Evolutionary conservation across 2,329 filamentous ascomycete species (phyloP).

Genomic region (Blumeria graminis): DNA sequence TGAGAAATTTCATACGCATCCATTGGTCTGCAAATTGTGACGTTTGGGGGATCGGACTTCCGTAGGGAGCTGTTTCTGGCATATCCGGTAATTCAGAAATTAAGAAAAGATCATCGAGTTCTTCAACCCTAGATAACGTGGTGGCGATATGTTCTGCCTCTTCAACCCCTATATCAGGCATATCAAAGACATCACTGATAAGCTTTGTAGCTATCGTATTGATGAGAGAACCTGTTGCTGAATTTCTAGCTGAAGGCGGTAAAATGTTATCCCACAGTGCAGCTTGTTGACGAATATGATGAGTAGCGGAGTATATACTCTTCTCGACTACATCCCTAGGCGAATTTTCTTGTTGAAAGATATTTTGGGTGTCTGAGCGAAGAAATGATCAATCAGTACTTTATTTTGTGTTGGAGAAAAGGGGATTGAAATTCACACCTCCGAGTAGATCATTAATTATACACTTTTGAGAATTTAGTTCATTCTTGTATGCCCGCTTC

Average conservation of each 20-base stretch:
- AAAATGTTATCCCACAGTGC: slow-evolving; percentile 32
- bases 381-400: not conserved
- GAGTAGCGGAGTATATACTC: slow-evolving; percentile 27
- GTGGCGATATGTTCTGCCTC: slow-evolving; percentile 34
- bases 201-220: slow-evolving; percentile 35
- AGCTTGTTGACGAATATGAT: slow-evolving; percentile 28
- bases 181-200: slow-evolving; percentile 36
- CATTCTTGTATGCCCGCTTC: slow-evolving; percentile 33
- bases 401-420: too few relatives aligned
- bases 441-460: slow-evolving; percentile 36
- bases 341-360: slow-evolving; percentile 27
- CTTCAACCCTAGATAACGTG: slow-evolving; percentile 1
- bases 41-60: slow-evolving; percentile 22
- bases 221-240: slow-evolving; percentile 34
- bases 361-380: slow-evolving; percentile 25
- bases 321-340: slow-evolving; percentile 21
- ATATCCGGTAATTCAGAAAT: slow-evolving; percentile 11
- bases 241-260: slow-evolving; percentile 34
- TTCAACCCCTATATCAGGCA: slow-evolving; percentile 35
- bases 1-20: slow-evolving; percentile 39
- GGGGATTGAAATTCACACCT: slow-evolving; percentile 14
- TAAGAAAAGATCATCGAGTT: slow-evolving; percentile 25
- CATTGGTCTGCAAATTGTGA: slow-evolving; percentile 36
- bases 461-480: slow-evolving; percentile 35
- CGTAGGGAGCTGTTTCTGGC: not conserved